Evolutionary conservation across 306 rosid species (phyloP).

Genomic region (Elaeagnus macrophylla): DNA sequence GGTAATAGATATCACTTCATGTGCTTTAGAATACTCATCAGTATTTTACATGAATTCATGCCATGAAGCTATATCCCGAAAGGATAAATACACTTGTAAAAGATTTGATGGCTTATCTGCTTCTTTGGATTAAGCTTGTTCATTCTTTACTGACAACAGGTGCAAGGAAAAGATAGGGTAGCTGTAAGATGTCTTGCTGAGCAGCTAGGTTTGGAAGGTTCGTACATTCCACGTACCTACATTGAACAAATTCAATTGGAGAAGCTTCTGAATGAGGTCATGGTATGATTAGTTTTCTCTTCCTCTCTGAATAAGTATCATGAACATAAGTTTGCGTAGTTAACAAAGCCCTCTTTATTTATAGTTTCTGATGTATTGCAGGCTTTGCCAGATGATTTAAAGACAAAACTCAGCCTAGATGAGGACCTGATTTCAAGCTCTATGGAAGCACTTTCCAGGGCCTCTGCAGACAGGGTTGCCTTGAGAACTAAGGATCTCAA

Average conservation of each 20-base stretch:
- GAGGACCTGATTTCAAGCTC: slow-evolving; percentile 96
- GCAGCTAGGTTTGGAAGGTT: slow-evolving; percentile 85
- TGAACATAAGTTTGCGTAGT: background rate
- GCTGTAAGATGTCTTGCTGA: slow-evolving; percentile 53
- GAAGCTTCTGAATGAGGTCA: slow-evolving; percentile 92
- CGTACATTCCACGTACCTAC: slow-evolving; percentile 93
- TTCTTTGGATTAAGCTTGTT: background rate
- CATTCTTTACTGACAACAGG: slow-evolving; percentile 35
- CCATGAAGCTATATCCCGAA: background rate
- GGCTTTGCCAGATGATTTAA: slow-evolving; percentile 98
- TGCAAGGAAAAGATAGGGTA: slow-evolving; percentile 89
- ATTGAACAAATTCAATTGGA: slow-evolving; percentile 98
- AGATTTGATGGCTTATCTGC: background rate
- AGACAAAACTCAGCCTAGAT: slow-evolving; percentile 85
- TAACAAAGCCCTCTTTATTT: slow-evolving; percentile 12
- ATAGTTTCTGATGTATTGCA: slow-evolving; percentile 29
- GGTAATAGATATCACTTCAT: too few species aligned
- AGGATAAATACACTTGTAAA: background rate
- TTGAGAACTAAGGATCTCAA: slow-evolving; percentile 66
- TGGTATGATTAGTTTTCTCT: slow-evolving; percentile 46
- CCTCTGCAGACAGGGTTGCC: slow-evolving; percentile 76
- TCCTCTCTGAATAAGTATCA: background rate
- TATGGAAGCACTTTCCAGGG: slow-evolving; percentile 83
- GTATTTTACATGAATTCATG: background rate
- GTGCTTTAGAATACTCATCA: background rate